Evolutionary conservation across 345 rosid genomes (phyloP), one percentile per base, ranked within the genome.

Genomic region (Physaria fendleri): DNA sequence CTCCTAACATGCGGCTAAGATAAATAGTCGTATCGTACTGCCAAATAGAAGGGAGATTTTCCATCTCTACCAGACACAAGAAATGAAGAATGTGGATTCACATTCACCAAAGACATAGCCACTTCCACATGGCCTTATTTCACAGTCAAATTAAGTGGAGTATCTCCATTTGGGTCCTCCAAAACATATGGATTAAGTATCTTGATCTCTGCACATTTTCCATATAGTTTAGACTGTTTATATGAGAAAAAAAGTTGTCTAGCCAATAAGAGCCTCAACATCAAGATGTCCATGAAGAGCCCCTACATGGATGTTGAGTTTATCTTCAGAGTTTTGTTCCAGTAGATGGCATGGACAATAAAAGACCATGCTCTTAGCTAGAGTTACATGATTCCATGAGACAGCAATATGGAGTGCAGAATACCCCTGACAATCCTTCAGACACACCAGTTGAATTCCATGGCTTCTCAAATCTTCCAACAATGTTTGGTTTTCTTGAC

Each of bases 101-200:
- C n/a, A n/a, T n/a, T n/a, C n/a, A n/a, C n/a, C n/a, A n/a, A n/a
- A n/a, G n/a, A n/a, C n/a, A n/a, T n/a, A n/a, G n/a, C 32, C 0
- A 3, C 15, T n/a, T 41, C 2, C 32, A 15, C 4, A 22, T 50
- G 1, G 7, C 0, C 8, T 1, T 9, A 44, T 6, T 40, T 51
- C 49, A 43, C 25, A 0, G 76, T 76, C 15, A 28, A 18, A 8
- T 73, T 59, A 21, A 70, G 39, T 20, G 81, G 27, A 2, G 81
- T 69, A 24, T 69, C 30, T 35, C 69, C 79, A 10, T 63, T 5
- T 6, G 0, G 6, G 16, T 76, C 50, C 15, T 8, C 35, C 6
- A 49, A 0, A 39, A 25, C 3, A 50, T 49, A 62, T 1, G 15
- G 3, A 20, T 52, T n/a, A n/a, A n/a, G n/a, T n/a, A n/a, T 21